Conservation (phyloP, 306 rosid species). For the Datisca glomerata region DNA sequence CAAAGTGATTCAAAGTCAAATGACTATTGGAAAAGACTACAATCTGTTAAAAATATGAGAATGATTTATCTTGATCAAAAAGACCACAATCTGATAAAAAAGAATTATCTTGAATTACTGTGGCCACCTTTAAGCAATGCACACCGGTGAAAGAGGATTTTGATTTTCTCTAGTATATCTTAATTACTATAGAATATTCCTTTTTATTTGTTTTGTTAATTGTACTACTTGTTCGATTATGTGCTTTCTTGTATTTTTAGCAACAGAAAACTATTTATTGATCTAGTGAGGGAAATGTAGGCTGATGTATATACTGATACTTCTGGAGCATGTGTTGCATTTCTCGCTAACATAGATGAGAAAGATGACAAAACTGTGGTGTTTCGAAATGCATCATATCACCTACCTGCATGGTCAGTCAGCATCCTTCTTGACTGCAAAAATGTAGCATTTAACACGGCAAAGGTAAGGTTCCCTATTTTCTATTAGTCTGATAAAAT, state of each 20-base stretch:
- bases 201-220: not conserved
- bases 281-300: constrained; percentile 32
- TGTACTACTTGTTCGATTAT: not conserved
- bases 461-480: constrained; percentile 40
- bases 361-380: constrained; percentile 62
- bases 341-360: constrained; percentile 63
- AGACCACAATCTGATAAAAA: too few relatives aligned
- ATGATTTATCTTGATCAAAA: too few relatives aligned
- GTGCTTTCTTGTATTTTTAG: not conserved
- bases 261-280: constrained; percentile 2
- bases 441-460: constrained; percentile 70
- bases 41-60: too few relatives aligned
- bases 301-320: constrained; percentile 69
- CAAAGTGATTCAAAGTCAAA: too few relatives aligned
- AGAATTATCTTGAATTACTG: too few relatives aligned
- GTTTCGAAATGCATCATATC: constrained; percentile 66
- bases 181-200: not conserved
- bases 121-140: too few relatives aligned
- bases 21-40: too few relatives aligned
- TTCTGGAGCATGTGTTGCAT: constrained; percentile 83
- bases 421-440: constrained; percentile 98
- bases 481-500: too few relatives aligned
- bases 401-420: constrained; percentile 97
- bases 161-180: not conserved
- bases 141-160: not conserved